These are phyloP conservation scores for Forsythia viridissima DNA, from an alignment of 257 asterid genomes.

Conservation along the genomic window DNA sequence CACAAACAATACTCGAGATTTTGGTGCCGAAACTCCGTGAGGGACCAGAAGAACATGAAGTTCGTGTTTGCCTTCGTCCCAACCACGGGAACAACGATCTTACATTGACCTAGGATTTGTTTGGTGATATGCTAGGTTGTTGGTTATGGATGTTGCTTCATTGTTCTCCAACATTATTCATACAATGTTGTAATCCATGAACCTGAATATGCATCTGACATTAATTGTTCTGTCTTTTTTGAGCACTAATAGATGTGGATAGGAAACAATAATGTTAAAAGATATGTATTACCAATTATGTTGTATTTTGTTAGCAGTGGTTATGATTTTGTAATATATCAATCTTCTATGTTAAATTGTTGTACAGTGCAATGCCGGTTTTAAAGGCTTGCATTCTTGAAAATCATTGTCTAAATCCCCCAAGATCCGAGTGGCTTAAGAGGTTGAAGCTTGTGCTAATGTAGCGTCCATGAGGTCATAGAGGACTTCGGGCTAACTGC, in stretches of 20 bases:
- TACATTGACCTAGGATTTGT: slow-evolving; percentile 51
- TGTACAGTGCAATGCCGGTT: no score
- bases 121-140: slow-evolving; percentile 12
- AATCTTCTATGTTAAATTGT: no score
- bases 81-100: slow-evolving; percentile 64
- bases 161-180: slow-evolving; percentile 11
- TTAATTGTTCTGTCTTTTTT: background rate
- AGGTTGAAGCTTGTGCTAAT: no score
- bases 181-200: slow-evolving; percentile 7
- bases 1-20: slow-evolving; percentile 79
- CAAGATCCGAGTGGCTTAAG: no score
- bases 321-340: no score
- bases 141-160: slow-evolving; percentile 10
- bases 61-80: slow-evolving; percentile 81
- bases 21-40: slow-evolving; percentile 79
- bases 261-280: background rate
- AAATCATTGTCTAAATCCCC: no score
- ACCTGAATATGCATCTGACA: background rate
- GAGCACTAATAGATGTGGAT: background rate
- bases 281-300: background rate
- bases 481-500: no score
- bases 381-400: no score
- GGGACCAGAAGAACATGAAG: slow-evolving; percentile 90
- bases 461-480: no score
- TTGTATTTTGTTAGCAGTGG: no score